Conservation (phyloP, 805 yeast genomes). For the Spathaspora passalidarum region DNA sequence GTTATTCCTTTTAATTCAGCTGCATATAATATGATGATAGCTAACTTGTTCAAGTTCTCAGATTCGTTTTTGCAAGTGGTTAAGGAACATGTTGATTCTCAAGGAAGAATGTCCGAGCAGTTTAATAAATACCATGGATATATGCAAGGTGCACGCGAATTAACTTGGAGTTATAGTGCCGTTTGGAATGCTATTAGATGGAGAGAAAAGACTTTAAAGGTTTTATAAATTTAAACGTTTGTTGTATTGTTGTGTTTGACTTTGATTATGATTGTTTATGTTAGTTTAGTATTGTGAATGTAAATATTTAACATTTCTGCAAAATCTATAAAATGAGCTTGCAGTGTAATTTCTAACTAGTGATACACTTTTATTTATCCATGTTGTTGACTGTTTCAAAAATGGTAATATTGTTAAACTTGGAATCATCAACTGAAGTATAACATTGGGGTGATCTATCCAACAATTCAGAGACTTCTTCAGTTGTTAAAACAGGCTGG, state of each 20-base stretch:
- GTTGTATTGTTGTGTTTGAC: not conserved
- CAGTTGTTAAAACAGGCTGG: slow-evolving; percentile 18
- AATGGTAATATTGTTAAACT: slow-evolving; percentile 27
- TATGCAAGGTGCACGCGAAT: slow-evolving; percentile 81
- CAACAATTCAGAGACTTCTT: slow-evolving; percentile 42
- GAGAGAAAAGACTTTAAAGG: slow-evolving; percentile 35
- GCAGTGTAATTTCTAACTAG: no score
- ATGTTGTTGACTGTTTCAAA: slow-evolving; percentile 38
- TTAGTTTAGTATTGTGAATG: not conserved
- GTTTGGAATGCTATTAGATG: slow-evolving; percentile 67
- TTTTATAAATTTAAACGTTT: not conserved
- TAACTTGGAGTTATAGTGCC: slow-evolving; percentile 90
- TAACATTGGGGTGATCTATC: slow-evolving; percentile 34
- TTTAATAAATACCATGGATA: slow-evolving; percentile 77
- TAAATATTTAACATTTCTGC: not conserved
- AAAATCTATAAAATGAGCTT: not conserved
- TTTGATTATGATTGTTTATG: not conserved
- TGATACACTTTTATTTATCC: slow-evolving; percentile 24
- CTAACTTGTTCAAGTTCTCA: slow-evolving; percentile 50
- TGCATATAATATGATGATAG: slow-evolving; percentile 46
- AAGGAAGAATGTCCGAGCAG: slow-evolving; percentile 85
- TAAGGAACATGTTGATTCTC: slow-evolving; percentile 55
- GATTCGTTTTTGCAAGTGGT: slow-evolving; percentile 66
- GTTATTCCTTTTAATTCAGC: slow-evolving; percentile 32
- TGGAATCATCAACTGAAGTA: slow-evolving; percentile 13